phyloP scores from a whole-genome alignment of 1,284 basidiomycete species.

The Tilletiaria anomala region DNA sequence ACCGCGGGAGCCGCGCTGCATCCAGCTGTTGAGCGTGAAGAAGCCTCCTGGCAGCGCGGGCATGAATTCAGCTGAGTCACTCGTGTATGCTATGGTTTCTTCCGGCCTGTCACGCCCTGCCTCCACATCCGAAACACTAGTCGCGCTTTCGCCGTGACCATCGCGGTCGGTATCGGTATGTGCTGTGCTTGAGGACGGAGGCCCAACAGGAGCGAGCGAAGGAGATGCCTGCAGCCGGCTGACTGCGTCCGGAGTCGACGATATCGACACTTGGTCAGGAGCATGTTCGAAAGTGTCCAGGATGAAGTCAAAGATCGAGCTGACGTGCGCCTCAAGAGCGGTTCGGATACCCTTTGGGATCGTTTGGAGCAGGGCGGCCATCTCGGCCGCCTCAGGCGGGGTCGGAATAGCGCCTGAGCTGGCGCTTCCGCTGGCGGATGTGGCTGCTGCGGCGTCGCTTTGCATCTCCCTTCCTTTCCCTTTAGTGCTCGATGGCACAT shows the following conservation, averaged over 20 bases:
- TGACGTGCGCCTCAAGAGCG: slow-evolving; percentile 50
- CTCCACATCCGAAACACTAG: not conserved
- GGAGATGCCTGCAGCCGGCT: not conserved
- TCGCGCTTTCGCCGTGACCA: not conserved
- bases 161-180: not conserved
- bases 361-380: slow-evolving; percentile 18
- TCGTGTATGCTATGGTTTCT: no score
- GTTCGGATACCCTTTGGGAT: slow-evolving; percentile 4
- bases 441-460: no score
- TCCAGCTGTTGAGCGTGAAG: no score
- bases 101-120: no score
- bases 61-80: no score
- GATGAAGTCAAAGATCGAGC: slow-evolving; percentile 65
- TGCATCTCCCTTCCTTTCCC: no score
- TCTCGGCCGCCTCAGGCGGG: not conserved
- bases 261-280: slow-evolving; percentile 41
- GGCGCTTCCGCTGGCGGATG: not conserved
- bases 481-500: no score
- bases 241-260: not conserved
- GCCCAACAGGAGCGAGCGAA: not conserved
- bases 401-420: no score
- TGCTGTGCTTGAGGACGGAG: not conserved
- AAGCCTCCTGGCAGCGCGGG: no score
- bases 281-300: slow-evolving; percentile 72
- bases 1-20: not conserved